phyloP scores from a whole-genome alignment of 768 basidiomycete genomes.

The Lentinula guzmanii region DNA sequence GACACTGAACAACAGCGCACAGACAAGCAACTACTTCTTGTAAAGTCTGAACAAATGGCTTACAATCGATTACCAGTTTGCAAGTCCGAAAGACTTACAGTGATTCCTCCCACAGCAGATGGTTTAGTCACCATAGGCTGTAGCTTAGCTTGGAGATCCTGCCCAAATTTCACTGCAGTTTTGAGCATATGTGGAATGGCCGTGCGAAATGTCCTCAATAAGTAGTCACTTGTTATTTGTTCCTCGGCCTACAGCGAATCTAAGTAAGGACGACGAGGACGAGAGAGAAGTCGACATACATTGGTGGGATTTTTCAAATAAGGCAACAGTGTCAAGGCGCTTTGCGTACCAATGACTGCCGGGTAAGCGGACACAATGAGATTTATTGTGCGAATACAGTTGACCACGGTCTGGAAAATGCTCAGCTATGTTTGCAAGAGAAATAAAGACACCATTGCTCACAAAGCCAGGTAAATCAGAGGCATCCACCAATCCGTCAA shows the following conservation, averaged over 20 bases:
- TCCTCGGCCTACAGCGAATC: conserved; percentile 50
- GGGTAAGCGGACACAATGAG: conserved; percentile 81
- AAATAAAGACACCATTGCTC: conserved; percentile 20
- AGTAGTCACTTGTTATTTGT: conserved; percentile 74
- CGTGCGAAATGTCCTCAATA: conserved; percentile 83
- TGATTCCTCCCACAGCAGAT: conserved; percentile 56
- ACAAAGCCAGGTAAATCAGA: conserved; percentile 75
- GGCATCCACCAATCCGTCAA: conserved; percentile 86
- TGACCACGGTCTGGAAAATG: conserved; percentile 60
- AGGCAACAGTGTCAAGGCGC: conserved; percentile 82
- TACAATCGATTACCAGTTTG: background rate
- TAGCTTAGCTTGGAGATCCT: conserved; percentile 73
- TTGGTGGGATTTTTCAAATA: conserved; percentile 80
- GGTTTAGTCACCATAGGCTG: conserved; percentile 93
- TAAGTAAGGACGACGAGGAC: background rate
- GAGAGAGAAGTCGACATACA: conserved; percentile 35
- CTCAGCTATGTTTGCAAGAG: background rate
- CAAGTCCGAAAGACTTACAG: conserved; percentile 34
- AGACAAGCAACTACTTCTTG: conserved; percentile 93
- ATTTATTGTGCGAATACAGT: conserved; percentile 82
- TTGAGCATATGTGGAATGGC: conserved; percentile 87
- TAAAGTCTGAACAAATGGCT: conserved; percentile 46
- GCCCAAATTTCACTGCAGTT: conserved; percentile 82
- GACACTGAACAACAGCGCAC: conserved; percentile 74
- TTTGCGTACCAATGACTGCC: conserved; percentile 71